phyloP scores from a whole-genome alignment of 768 basidiomycete species.

The Termitomyces sp. region DNA sequence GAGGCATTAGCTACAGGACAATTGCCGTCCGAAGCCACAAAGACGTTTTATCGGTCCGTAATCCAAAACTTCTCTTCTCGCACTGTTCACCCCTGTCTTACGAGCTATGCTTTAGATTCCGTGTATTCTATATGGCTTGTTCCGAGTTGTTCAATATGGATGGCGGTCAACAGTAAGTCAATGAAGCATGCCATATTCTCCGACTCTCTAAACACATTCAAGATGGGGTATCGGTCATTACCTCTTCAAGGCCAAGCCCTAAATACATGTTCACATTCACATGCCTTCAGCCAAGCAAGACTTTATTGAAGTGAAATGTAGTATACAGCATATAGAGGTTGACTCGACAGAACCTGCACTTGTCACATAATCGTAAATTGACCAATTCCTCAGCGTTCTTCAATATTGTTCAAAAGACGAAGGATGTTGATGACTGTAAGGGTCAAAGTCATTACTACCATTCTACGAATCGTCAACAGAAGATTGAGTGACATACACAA shows the following conservation, averaged over 20 bases:
- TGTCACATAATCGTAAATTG: neutral
- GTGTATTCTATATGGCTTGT: constrained; percentile 70
- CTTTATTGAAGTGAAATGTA: neutral
- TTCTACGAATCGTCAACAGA: neutral
- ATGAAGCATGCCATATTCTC: constrained; percentile 4
- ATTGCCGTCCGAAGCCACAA: neutral
- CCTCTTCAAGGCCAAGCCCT: constrained; percentile 37
- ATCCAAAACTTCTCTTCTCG: too few relatives aligned
- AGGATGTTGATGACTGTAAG: constrained; percentile 75
- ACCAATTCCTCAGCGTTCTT: constrained; percentile 34
- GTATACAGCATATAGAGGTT: constrained; percentile 6
- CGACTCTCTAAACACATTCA: neutral
- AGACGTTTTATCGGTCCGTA: neutral
- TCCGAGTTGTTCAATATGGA: constrained; percentile 64
- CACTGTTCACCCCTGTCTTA: neutral
- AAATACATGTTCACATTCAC: too few relatives aligned
- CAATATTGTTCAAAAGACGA: constrained; percentile 64
- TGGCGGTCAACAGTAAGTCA: constrained; percentile 54
- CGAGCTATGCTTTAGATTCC: constrained; percentile 35
- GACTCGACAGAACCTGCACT: neutral
- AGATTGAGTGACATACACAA: constrained; percentile 53
- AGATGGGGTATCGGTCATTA: constrained; percentile 60
- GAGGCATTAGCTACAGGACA: neutral
- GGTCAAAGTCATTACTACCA: constrained; percentile 9
- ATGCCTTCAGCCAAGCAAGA: neutral